Conservation (phyloP, 768 basidiomycete species). For the Favolaschia claudopus region DNA sequence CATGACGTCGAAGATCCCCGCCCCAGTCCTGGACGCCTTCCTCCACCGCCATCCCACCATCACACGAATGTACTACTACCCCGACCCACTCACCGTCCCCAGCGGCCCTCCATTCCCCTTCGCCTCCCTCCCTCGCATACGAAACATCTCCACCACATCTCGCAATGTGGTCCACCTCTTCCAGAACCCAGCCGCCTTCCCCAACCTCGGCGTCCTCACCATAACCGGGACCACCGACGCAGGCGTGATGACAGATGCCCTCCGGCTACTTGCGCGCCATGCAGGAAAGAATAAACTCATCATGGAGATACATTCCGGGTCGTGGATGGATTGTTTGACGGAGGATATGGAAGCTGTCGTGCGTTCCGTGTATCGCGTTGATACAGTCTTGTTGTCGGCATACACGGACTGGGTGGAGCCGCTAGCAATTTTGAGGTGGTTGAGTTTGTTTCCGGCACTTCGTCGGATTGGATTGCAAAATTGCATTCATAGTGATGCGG, state of each 20-base stretch:
- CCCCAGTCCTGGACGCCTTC: constrained; percentile 19
- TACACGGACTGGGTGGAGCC: constrained; percentile 8
- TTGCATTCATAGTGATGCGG: constrained; percentile 7
- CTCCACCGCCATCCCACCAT: constrained; percentile 13
- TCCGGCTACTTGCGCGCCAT: constrained; percentile 7
- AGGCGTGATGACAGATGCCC: not conserved
- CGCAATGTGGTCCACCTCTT: constrained; percentile 9
- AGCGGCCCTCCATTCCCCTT: constrained; percentile 1
- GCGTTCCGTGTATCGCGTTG: constrained; percentile 7
- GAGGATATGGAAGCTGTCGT: not conserved
- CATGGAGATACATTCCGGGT: constrained; percentile 18
- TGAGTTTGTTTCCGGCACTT: constrained; percentile 14
- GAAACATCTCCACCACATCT: constrained; percentile 19
- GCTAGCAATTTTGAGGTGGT: constrained; percentile 11
- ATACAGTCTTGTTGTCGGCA: constrained; percentile 17
- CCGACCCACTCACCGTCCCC: constrained; percentile 11
- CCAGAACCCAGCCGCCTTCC: constrained; percentile 4
- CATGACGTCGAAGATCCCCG: not conserved
- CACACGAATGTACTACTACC: constrained; percentile 22
- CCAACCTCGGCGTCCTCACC: constrained; percentile 9
- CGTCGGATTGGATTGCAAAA: constrained; percentile 18
- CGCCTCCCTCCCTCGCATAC: constrained; percentile 5
- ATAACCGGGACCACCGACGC: constrained; percentile 1
- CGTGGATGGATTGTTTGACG: constrained; percentile 12
- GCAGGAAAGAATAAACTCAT: constrained; percentile 4